A percentile compares a stretch with the other conserved stretches of the same genome.
Conservation (phyloP, 306 rosid species). For the Crotalaria pallida region DNA sequence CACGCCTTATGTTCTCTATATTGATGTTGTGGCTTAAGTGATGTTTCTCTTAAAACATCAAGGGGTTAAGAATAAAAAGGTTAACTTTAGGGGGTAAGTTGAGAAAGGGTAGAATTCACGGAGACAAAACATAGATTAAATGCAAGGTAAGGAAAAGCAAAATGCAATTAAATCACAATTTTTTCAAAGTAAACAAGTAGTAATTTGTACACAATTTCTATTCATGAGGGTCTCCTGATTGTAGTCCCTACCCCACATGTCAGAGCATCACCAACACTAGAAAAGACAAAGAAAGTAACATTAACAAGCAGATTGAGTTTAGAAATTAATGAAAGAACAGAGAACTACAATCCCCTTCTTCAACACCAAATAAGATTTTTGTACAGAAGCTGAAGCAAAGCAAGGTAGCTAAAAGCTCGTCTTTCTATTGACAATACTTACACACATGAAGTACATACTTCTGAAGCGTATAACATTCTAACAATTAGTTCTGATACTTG, state of each 20-base stretch:
- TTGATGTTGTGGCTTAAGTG: too few relatives aligned
- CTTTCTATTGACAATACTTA: background rate
- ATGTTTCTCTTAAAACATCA: background rate
- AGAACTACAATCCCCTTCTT: background rate
- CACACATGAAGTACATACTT: background rate
- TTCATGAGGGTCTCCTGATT: background rate
- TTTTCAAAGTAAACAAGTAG: background rate
- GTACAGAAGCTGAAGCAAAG: constrained; percentile 5
- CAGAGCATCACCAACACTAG: background rate
- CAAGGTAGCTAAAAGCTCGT: background rate
- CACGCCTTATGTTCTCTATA: too few relatives aligned
- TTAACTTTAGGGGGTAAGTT: background rate
- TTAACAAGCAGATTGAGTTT: background rate
- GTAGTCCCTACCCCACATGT: background rate
- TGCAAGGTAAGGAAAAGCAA: background rate
- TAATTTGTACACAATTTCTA: background rate
- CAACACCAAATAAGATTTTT: background rate
- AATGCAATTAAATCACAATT: constrained; percentile 7
- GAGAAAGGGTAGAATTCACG: background rate
- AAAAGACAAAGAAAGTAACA: background rate
- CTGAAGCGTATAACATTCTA: background rate
- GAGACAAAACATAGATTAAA: background rate
- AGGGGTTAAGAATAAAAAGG: background rate
- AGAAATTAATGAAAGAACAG: background rate
- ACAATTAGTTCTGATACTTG: background rate